Percentiles rank a stretch among this genome's conserved stretches.
Conservation (phyloP, 2,329 filamentous ascomycete genomes). For the Lasiodiplodia gonubiensis region DNA sequence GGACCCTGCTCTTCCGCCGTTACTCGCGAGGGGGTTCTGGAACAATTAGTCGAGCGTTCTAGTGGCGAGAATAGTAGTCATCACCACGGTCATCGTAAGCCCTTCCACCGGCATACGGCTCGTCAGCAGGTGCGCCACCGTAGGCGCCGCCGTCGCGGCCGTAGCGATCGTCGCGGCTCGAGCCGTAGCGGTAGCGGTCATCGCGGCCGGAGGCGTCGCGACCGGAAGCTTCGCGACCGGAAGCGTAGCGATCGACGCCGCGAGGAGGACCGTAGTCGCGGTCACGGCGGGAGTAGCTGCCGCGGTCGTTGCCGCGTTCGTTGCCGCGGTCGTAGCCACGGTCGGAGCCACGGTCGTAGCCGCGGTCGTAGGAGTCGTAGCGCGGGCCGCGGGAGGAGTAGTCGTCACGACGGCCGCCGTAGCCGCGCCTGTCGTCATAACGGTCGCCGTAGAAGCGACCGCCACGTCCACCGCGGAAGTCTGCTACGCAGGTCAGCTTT, state of each 20-base stretch:
- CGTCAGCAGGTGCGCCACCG: slow-evolving; percentile 42
- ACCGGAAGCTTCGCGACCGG: background rate
- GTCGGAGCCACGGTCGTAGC: slow-evolving; percentile 45
- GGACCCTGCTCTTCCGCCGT: slow-evolving; percentile 20
- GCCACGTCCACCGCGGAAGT: slow-evolving; percentile 56
- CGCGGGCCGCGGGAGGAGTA: slow-evolving; percentile 52
- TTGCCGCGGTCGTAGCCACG: slow-evolving; percentile 49
- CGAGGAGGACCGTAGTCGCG: slow-evolving; percentile 47
- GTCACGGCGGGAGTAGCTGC: slow-evolving; percentile 45
- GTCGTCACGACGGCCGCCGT: slow-evolving; percentile 54
- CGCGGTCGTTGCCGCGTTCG: slow-evolving; percentile 43
- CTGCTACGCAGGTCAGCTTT: slow-evolving; percentile 37
- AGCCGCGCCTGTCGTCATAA: slow-evolving; percentile 49
- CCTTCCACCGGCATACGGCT: slow-evolving; percentile 46
- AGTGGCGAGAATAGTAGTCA: slow-evolving; percentile 54
- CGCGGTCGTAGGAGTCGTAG: slow-evolving; percentile 44
- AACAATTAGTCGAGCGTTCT: slow-evolving; percentile 33
- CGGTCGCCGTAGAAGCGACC: slow-evolving; percentile 52
- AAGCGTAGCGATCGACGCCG: slow-evolving; percentile 47
- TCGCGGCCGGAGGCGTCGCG: slow-evolving; percentile 41
- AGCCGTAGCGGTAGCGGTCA: slow-evolving; percentile 54
- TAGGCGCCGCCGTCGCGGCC: slow-evolving; percentile 53
- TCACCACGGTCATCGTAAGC: slow-evolving; percentile 49
- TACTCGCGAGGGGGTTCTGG: slow-evolving; percentile 42
- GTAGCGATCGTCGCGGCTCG: slow-evolving; percentile 55